Conservation (phyloP, 345 rosid genomes). For the Euphorbia tirucalli region DNA sequence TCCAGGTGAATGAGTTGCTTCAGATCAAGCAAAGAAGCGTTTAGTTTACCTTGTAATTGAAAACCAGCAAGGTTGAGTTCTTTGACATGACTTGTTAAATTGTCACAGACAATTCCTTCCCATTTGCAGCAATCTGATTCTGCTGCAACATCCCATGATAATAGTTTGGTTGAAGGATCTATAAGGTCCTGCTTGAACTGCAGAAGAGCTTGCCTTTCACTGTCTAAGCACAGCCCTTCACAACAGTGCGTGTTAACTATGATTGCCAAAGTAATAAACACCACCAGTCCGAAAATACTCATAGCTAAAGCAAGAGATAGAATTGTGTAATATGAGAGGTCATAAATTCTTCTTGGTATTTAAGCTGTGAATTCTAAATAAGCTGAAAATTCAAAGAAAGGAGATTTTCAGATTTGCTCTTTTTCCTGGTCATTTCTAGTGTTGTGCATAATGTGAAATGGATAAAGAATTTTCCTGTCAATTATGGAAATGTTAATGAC, state of each 20-base stretch:
- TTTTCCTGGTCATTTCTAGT: neutral
- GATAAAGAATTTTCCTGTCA: neutral
- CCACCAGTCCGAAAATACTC: neutral
- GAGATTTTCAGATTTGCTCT: neutral
- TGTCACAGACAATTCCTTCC: slow-evolving; percentile 27
- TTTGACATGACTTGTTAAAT: slow-evolving; percentile 19
- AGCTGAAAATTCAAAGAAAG: neutral
- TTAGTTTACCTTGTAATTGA: neutral
- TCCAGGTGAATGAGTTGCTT: slow-evolving; percentile 26
- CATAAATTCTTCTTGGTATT: neutral
- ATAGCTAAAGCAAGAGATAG: neutral
- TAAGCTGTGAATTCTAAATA: neutral
- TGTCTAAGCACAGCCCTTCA: neutral
- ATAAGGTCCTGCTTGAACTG: slow-evolving; percentile 25
- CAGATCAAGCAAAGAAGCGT: slow-evolving; percentile 24
- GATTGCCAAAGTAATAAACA: neutral
- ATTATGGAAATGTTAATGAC: neutral
- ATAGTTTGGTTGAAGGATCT: slow-evolving; percentile 22
- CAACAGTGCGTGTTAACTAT: neutral
- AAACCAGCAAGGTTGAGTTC: slow-evolving; percentile 16
- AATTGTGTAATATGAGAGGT: neutral
- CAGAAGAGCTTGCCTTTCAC: slow-evolving; percentile 11
- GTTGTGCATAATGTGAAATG: neutral
- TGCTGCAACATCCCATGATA: slow-evolving; percentile 18
- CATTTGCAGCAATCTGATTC: slow-evolving; percentile 28